Evolutionary conservation across 2,329 filamentous ascomycete species (phyloP), one percentile per base, ranked within the genome.

Genomic region (Fusarium tuaranense): DNA sequence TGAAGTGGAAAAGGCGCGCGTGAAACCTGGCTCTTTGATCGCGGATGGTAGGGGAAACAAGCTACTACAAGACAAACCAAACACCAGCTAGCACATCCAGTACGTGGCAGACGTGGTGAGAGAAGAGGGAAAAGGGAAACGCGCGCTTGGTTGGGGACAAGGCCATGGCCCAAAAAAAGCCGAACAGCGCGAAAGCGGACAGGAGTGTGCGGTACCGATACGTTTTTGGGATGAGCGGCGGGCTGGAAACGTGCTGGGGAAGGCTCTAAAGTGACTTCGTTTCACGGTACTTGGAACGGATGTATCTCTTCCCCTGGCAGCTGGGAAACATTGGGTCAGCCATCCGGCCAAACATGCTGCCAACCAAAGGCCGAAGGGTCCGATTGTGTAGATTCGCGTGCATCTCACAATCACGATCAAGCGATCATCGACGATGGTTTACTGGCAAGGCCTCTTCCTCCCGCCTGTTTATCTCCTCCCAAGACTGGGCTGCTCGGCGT

Each of bases 221-320:
- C 76, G 76, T 71, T 78, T 78, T 76, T 72, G 76, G 76, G 69
- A 77, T 77, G 62, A 74, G 74, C 63, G 65, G 61, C 65, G 59
- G 44, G 72, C 76, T 78, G 69, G 67, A 73, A 71, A 75, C 73
- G 63, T 78, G 70, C 74, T 65, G 71, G 72, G 74, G 63, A 72
- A 61, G 72, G 59, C 55, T 65, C 72, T 70, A 74, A 73, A 73
- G 63, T 68, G 60, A 72, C 72, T 72, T 75, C 61, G 72, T 73
- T 75, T 75, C 72, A 75, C 32, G 69, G 69, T 75, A 75, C 72
- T 63, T 75, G 38, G 51, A 53, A 48, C 55, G 27, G 63, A 73
- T 65, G 72, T 75, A 75, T 59, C 66, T 58, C 63, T 38, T 36
- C 20, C 41, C 62, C 53, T 72, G 61, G 58, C 48, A 13, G 30